Evolutionary conservation across 345 rosid species (phyloP), one percentile per base, ranked within the genome.

Genomic region (Camelina hispida): DNA sequence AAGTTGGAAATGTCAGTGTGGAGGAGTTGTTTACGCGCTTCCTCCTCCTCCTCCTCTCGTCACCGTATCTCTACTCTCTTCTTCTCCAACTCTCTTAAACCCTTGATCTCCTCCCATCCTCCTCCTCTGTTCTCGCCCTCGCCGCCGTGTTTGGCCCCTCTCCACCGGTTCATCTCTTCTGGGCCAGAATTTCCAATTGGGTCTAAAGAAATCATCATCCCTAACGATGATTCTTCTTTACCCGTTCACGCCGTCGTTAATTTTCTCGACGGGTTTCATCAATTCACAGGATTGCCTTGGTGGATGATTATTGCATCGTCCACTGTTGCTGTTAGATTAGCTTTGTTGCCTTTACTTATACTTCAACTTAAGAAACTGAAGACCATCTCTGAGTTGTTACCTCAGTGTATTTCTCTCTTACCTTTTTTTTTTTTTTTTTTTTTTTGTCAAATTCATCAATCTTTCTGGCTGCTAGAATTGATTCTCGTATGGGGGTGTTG

Each of bases 221-320:
- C 60, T 7, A 72, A 23, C 15, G 90, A 78, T 61, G 84, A 72
- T 57, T 77, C 87, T 34, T 81, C 80, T 68, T 78, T 86, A 66
- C 98, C 97, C 0, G 85, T 90, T 62, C 80, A 73, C 17, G 75
- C 83, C 17, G 68, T 88, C 50, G 69, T 84, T 68, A 82, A 86
- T 12, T 43, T 82, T 60, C 89, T 94, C 7, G 93, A 91, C 66
- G 77, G 81, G 18, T 87, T 60, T 72, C 96, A 91, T 77, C 81
- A 88, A 34, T 48, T 85, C 77, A 82, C 93, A 57, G 94, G 97
- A 55, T 73, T 89, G 58, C 96, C 98, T 76, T 94, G 98, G 97
- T 94, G 98, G 98, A 46, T 87, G 56, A 68, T 89, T 40, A 90
- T 94, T 68, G 87, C 84, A 16, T 90, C 97, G 55, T 87, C 96